Evolutionary conservation across 2,329 filamentous ascomycete species (phyloP), one percentile per base, ranked within the genome.

Genomic region (Aspergillus pseudoglaucus): DNA sequence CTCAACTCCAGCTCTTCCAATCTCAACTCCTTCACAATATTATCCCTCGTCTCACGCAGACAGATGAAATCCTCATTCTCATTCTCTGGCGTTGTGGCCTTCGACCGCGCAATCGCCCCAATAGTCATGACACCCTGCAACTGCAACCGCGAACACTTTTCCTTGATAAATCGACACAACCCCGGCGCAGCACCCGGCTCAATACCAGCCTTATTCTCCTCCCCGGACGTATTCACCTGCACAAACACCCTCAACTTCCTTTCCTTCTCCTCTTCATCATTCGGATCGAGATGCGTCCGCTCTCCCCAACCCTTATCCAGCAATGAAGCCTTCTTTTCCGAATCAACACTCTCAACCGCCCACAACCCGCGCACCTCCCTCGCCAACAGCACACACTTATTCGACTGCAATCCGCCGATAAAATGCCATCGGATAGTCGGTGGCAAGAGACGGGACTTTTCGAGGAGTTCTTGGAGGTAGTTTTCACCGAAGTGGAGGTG

Each of bases 111-210:
- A 66, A 97, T 95, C 15, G 91, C 90, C 1, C 93, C 93, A 62
- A 98, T 97, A 2, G 93, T 98, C 93, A 98, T 98, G 33, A 98
- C 70, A 0, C 93, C 93, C 25, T 86, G 77, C 2, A 98, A 74
- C 48, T 80, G 74, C 33, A 98, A 73, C 64, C 84, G 78, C 1
- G 87, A 83, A 66, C 89, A 95, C 33, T 81, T 75, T 4, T 84
- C 75, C 9, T 80, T 66, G 45, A 98, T 81, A 60, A 85, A 79
- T 45, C 76, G 77, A 64, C 88, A 91, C 35, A 97, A 73, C 0
- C 71, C 75, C 66, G 42, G 81, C 75, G 47, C 86, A 74, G 12
- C 71, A 1, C 76, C 78, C 0, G 90, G 91, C 5, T 81, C 73
- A 41, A 89, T 84, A 17, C 93, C 93, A 3, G 87, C 88, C 72